These are phyloP conservation scores for Wickerhamomyces hampshirensis DNA, from an alignment of 805 yeast species.

Conservation along the genomic window DNA sequence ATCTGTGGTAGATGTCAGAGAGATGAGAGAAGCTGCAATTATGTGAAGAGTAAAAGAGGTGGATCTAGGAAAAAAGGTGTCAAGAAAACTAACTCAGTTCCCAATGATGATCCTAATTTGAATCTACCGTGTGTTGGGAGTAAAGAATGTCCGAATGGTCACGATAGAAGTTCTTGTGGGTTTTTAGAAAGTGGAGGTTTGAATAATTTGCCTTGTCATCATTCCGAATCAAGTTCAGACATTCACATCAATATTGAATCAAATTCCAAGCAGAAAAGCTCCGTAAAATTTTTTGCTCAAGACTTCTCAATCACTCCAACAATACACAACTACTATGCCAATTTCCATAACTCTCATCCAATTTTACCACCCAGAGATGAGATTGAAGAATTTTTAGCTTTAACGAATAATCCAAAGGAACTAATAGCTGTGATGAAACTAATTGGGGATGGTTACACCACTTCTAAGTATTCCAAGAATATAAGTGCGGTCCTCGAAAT, in stretches of 20 bases:
- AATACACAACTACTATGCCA: constrained; percentile 28
- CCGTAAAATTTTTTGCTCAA: constrained; percentile 3
- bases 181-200: constrained; percentile 14
- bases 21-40: constrained; percentile 33
- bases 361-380: constrained; percentile 38
- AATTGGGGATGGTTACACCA: constrained; percentile 43
- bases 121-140: constrained; percentile 19
- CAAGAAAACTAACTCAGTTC: constrained; percentile 19
- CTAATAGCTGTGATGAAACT: constrained; percentile 43
- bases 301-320: constrained; percentile 20
- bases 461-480: constrained; percentile 32
- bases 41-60: constrained; percentile 49
- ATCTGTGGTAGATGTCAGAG: constrained; percentile 38
- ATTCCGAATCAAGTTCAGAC: constrained; percentile 1
- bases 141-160: constrained; percentile 23
- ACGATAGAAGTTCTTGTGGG: constrained; percentile 16
- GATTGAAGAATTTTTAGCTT: constrained; percentile 29
- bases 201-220: constrained; percentile 19
- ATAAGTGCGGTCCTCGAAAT: constrained; percentile 36
- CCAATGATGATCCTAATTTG: constrained; percentile 1
- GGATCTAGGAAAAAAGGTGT: constrained; percentile 50
- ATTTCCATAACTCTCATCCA: constrained; percentile 42
- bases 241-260: constrained; percentile 11
- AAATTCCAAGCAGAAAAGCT: neutral
- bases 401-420: constrained; percentile 34